These are phyloP conservation scores for Stachybotrys echinatus DNA, from an alignment of 2,329 filamentous ascomycete species.

Conservation along the genomic window DNA sequence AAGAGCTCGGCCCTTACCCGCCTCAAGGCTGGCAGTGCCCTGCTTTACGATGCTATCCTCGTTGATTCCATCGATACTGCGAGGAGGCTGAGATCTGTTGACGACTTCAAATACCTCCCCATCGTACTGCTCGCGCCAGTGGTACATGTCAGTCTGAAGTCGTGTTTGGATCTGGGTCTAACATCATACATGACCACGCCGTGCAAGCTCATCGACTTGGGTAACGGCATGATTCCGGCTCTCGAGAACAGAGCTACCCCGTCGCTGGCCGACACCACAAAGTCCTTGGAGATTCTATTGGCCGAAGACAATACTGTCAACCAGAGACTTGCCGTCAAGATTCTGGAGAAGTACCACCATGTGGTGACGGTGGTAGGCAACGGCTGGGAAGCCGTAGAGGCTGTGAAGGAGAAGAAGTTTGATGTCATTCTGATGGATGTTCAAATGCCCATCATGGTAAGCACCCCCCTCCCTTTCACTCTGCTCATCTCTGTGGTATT, in stretches of 20 bases:
- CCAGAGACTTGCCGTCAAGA: slow-evolving; percentile 92
- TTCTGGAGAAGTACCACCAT: slow-evolving; percentile 94
- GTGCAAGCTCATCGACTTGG: slow-evolving; percentile 87
- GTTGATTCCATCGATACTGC: slow-evolving; percentile 92
- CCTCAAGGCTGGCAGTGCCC: slow-evolving; percentile 48
- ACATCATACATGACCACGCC: slow-evolving; percentile 99
- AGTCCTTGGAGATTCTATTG: slow-evolving; percentile 90
- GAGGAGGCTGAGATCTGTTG: slow-evolving; percentile 75
- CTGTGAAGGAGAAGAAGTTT: slow-evolving; percentile 87
- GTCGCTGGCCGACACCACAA: slow-evolving; percentile 86
- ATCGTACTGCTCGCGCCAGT: slow-evolving; percentile 87
- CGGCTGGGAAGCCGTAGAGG: slow-evolving; percentile 85
- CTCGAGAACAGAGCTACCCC: slow-evolving; percentile 90
- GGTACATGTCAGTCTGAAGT: slow-evolving; percentile 88
- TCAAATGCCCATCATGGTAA: slow-evolving; percentile 98
- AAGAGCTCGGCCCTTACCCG: slow-evolving; percentile 54
- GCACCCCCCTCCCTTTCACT: slow-evolving; percentile 15
- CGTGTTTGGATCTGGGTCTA: slow-evolving; percentile 88
- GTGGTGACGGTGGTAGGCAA: slow-evolving; percentile 91
- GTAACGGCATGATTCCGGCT: slow-evolving; percentile 93
- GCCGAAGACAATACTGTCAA: slow-evolving; percentile 98
- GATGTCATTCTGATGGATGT: slow-evolving; percentile 99
- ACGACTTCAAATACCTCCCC: slow-evolving; percentile 96
- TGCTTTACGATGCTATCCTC: slow-evolving; percentile 89
- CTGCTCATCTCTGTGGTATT: background rate